These are phyloP conservation scores for Rhizopogon vulgaris DNA, from an alignment of 768 basidiomycete genomes.

Conservation along the genomic window DNA sequence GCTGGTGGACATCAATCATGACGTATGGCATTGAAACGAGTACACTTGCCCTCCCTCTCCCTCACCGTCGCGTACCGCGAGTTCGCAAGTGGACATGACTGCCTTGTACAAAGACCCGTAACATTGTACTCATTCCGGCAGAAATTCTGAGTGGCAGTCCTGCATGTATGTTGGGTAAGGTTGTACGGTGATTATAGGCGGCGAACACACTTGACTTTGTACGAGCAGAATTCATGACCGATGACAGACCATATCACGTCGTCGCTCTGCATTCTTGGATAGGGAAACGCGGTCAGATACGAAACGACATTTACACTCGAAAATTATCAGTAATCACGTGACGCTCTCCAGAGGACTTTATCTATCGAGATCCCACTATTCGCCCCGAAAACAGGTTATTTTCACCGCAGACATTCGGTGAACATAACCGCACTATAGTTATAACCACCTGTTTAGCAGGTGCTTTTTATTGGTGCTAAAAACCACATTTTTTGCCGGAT, in stretches of 20 bases:
- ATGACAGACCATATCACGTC: constrained; percentile 98
- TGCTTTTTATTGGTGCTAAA: no score
- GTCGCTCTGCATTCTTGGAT: constrained; percentile 75
- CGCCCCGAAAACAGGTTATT: no score
- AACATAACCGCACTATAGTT: no score
- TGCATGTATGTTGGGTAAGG: constrained; percentile 25
- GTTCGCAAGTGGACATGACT: constrained; percentile 97
- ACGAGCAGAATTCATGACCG: constrained; percentile 94
- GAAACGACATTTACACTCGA: constrained; percentile 2
- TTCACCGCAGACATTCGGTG: no score
- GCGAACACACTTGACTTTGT: constrained; percentile 91
- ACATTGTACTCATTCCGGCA: constrained; percentile 99
- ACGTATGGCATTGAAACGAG: not conserved
- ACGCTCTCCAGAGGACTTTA: no score
- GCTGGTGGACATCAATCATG: constrained; percentile 30
- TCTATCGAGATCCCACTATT: no score
- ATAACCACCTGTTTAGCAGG: no score
- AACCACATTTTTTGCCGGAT: no score
- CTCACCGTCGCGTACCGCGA: constrained; percentile 97
- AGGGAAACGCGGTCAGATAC: not conserved
- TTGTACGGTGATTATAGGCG: not conserved
- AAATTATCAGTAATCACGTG: constrained; percentile 7
- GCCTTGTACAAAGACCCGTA: constrained; percentile 89
- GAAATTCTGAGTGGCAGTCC: constrained; percentile 94
- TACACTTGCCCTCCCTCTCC: constrained; percentile 76